These are phyloP conservation scores for Carex cristatella DNA, from an alignment of 176 grass and related monocot species.

Conservation along the genomic window DNA sequence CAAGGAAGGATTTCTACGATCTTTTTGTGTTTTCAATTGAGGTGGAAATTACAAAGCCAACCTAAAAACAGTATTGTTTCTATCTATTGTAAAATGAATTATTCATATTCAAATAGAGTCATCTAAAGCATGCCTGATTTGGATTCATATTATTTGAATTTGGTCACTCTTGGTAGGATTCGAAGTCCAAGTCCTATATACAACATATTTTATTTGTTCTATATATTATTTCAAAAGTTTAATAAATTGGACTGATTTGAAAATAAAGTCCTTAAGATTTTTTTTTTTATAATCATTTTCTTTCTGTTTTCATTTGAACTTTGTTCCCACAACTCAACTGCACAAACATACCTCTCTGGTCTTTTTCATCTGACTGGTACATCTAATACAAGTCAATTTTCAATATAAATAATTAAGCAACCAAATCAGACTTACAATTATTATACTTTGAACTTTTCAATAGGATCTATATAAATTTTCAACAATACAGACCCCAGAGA, in stretches of 20 bases:
- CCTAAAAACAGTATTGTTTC: background rate
- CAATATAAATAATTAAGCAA: background rate
- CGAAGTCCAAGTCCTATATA: background rate
- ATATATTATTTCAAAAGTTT: background rate
- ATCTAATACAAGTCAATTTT: background rate
- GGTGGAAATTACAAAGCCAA: background rate
- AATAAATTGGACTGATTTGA: background rate
- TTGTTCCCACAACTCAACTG: background rate
- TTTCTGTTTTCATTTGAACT: background rate
- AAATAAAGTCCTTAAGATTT: background rate
- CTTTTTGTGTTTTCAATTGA: background rate
- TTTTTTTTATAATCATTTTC: background rate
- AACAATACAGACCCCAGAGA: background rate
- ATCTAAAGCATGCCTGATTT: background rate
- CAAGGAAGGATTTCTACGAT: background rate
- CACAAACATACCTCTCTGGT: background rate
- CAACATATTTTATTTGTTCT: background rate
- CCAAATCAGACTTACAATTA: constrained; percentile 2
- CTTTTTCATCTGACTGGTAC: background rate
- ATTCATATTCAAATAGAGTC: background rate
- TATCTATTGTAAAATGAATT: background rate
- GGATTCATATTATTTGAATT: background rate
- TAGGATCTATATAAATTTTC: background rate
- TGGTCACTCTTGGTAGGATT: background rate
- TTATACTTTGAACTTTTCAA: background rate